Evolutionary conservation across 2,329 filamentous ascomycete genomes (phyloP), one percentile per base, ranked within the genome.

Genomic region (Rhexocercosporidium sp.): DNA sequence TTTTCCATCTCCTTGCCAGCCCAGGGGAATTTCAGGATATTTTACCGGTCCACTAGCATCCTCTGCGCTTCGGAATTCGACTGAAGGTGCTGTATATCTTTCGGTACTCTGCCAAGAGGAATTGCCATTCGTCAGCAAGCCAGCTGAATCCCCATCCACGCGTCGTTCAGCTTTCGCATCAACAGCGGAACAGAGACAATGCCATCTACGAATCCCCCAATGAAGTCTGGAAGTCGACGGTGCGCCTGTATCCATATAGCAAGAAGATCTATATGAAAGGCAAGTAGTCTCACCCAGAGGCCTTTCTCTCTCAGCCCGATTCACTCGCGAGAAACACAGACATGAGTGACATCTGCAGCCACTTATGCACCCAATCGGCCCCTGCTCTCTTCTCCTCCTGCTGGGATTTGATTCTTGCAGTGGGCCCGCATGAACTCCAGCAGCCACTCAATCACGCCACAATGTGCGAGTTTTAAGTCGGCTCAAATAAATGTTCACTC

Each of bases 101-200:
- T 37, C 12, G 8, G 8, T 37, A 9, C 34, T 37, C 12, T 37
- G 34, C 34, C 34, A 9, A 37, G 34, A 20, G 16, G n/a, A 5
- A 44, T 44, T 53, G n/a, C 37, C 47, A 18, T 46, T 53, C 37
- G 51, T 49, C 61, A 44, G 34, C 46, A 27, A 63, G 47, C 46
- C 61, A 63, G 61, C 61, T 63, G 61, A 56, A 56, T 22, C 11
- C 34, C n/a, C 60, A 39, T 62, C 49, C 60, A 41, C 25, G 25
- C 44, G 27, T n/a, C 39, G 27, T 64, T 57, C 51, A 57, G 51
- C 62, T 64, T 18, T 47, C 60, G 27, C 31, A 39, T 46, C 20
- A 22, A 46, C 29, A 41, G 16, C 44, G 27, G 34, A 65, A 46
- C 41, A 65, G 5, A 47, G 25, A 29, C 54, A 49, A 9, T 31